phyloP scores from a whole-genome alignment of 169 alveolate species.

The Cryptosporidium meleagridis region DNA sequence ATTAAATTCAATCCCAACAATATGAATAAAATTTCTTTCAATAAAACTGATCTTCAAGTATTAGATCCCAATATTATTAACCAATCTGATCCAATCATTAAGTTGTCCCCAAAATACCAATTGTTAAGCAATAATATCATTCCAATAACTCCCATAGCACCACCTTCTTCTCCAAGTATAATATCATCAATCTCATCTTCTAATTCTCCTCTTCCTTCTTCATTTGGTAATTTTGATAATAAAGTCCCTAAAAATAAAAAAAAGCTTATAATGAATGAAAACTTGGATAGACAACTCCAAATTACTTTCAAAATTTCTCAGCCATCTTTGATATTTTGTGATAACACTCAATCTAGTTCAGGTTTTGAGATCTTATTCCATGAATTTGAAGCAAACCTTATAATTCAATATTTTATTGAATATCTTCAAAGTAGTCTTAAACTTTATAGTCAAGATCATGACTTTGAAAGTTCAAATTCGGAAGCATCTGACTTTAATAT shows the following conservation, averaged over 20 bases:
- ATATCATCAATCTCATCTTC: not conserved
- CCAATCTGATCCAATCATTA: conserved; percentile 1
- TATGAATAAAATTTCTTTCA: not conserved
- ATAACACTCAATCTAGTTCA: conserved; percentile 33
- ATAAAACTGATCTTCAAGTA: not conserved
- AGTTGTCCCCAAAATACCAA: not conserved
- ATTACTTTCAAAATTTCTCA: conserved; percentile 11
- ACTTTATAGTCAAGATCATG: not conserved
- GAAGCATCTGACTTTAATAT: not conserved
- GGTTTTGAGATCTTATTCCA: conserved; percentile 49
- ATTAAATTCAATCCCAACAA: not conserved
- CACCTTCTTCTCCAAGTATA: conserved; percentile 19
- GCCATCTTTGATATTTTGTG: conserved; percentile 46
- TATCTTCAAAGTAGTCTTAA: not conserved
- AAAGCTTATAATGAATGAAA: conserved; percentile 8
- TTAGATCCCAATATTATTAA: not conserved
- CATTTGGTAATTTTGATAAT: not conserved
- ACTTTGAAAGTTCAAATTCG: not conserved
- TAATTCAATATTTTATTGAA: conserved; percentile 4
- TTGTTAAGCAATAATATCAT: not conserved
- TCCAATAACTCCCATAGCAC: not conserved
- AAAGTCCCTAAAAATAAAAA: not conserved
- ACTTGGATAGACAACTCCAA: conserved; percentile 4
- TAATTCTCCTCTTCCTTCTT: not conserved
- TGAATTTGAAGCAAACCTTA: conserved; percentile 37